These are phyloP conservation scores for Penicillium antarcticum DNA, from an alignment of 495 filamentous ascomycete species.

Conservation along the genomic window DNA sequence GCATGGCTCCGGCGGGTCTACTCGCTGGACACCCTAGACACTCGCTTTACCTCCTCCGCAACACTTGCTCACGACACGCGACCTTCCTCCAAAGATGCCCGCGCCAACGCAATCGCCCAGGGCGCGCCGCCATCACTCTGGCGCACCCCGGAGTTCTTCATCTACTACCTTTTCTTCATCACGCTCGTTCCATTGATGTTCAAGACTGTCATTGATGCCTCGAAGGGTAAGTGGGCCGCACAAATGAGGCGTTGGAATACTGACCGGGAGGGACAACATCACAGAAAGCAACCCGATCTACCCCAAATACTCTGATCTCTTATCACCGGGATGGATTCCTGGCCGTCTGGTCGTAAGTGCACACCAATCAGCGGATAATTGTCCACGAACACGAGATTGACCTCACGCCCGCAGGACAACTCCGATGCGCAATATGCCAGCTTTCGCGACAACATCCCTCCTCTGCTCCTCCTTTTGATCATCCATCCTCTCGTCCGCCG, in stretches of 20 bases:
- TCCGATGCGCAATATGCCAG: conserved; percentile 86
- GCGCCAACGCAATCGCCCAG: conserved; percentile 44
- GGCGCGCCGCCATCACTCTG: conserved; percentile 62
- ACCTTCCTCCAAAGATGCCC: conserved; percentile 41
- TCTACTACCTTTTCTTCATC: conserved; percentile 73
- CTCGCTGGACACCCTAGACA: conserved; percentile 89
- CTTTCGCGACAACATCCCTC: conserved; percentile 84
- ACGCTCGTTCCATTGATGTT: conserved; percentile 83
- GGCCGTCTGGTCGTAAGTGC: conserved; percentile 79
- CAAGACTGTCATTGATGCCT: conserved; percentile 79
- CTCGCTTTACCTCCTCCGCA: conserved; percentile 76
- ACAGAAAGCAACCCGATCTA: conserved; percentile 87
- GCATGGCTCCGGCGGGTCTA: conserved; percentile 56
- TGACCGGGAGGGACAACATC: conserved; percentile 45
- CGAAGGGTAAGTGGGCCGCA: conserved; percentile 59
- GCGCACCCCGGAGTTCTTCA: conserved; percentile 80
- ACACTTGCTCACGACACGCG: conserved; percentile 57
- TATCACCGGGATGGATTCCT: conserved; percentile 89
- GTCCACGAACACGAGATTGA: conserved; percentile 4
- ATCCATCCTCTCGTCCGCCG: conserved; percentile 76
- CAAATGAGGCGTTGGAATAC: not conserved
- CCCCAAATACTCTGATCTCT: conserved; percentile 61
- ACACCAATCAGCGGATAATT: not conserved
- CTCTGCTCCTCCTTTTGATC: conserved; percentile 65
- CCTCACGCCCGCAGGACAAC: conserved; percentile 59